Base-by-base conservation (phyloP, 176 grass and related monocot genomes). In the Ananas comosus region DNA sequence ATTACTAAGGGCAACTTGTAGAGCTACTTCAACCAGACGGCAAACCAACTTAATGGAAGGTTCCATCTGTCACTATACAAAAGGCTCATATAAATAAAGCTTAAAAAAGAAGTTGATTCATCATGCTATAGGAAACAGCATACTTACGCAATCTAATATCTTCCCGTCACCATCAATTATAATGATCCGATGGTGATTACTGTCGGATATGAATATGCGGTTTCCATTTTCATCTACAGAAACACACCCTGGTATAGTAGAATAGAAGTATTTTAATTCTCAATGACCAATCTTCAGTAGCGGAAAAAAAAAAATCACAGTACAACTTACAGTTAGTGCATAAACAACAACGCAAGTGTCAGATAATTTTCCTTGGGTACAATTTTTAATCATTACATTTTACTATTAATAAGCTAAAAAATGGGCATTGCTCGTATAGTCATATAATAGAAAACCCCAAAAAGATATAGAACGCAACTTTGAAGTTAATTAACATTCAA, bases 161-260 rank as follows among this genome's bases (percentile, higher is more conserved):
- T 78, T 89, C 25, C 88, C 92, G 64, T 82, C 1, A 23, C 86
- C 53, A 27, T 91, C 70, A 76, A 80, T 84, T 72, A 91, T 85
- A 70, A 96, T 81, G 73, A 96, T 82, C 68, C 91, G 86, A 79
- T 96, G 85, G 66, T 96, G 87, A 75, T 89, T 88, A 79, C 86
- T 87, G 73, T 91, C 87, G 5, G 92, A 91, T 57, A 89, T 87
- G 69, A 96, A 96, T 80, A 96, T 82, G 27, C 66, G 91, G 71
- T 86, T 78, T 21, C 85, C 88, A 50, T 84, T 83, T 91, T 88
- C 85, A 84, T 96, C 91, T 71, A 96, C 80, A 51, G 82, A 91
- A 69, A 96, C 0, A 48, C 82, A 88, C 50, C 80, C 88, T 96
- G 76, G 49, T 53, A 53, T 53, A 25, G 24, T 70, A 17, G 48